These are phyloP conservation scores for Mortierella sp. DNA, from an alignment of 371 early-diverging fungal species.

Conservation along the genomic window DNA sequence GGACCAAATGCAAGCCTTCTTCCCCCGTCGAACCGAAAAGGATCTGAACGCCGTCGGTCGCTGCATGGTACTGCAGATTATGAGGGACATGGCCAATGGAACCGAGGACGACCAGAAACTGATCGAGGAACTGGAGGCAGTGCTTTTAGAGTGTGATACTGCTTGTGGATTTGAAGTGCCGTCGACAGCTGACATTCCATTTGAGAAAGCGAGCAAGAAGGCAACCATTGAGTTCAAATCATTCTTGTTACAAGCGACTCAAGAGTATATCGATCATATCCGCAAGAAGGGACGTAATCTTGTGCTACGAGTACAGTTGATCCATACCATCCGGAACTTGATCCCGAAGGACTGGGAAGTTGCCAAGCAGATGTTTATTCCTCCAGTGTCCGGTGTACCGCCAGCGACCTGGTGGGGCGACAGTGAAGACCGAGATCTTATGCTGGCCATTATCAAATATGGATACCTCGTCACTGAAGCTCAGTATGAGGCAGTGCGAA, in stretches of 20 bases:
- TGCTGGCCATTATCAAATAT: constrained; percentile 77
- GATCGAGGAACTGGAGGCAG: constrained; percentile 10
- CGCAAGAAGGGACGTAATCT: constrained; percentile 72
- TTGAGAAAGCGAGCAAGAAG: constrained; percentile 60
- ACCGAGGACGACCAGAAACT: constrained; percentile 2
- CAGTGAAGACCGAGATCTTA: constrained; percentile 75
- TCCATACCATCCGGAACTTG: constrained; percentile 72
- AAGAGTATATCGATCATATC: constrained; percentile 76
- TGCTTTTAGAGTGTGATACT: constrained; percentile 41
- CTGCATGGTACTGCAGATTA: constrained; percentile 6
- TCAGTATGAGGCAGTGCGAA: constrained; percentile 67
- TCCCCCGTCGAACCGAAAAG: constrained; percentile 61
- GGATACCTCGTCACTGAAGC: constrained; percentile 66
- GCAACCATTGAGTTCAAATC: constrained; percentile 65
- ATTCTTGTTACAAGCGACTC: constrained; percentile 70
- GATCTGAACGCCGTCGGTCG: constrained; percentile 59
- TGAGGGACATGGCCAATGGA: background rate
- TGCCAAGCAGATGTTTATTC: constrained; percentile 60
- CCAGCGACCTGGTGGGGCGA: constrained; percentile 83
- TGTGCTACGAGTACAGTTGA: constrained; percentile 72
- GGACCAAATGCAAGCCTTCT: constrained; percentile 65
- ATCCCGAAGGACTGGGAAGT: constrained; percentile 61
- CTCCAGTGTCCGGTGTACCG: constrained; percentile 44
- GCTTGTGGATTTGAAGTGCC: constrained; percentile 23
- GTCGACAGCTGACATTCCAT: constrained; percentile 58